These are phyloP conservation scores for Nothomitra cinnamomea DNA, from an alignment of 2,329 filamentous ascomycete species.

Conservation along the genomic window DNA sequence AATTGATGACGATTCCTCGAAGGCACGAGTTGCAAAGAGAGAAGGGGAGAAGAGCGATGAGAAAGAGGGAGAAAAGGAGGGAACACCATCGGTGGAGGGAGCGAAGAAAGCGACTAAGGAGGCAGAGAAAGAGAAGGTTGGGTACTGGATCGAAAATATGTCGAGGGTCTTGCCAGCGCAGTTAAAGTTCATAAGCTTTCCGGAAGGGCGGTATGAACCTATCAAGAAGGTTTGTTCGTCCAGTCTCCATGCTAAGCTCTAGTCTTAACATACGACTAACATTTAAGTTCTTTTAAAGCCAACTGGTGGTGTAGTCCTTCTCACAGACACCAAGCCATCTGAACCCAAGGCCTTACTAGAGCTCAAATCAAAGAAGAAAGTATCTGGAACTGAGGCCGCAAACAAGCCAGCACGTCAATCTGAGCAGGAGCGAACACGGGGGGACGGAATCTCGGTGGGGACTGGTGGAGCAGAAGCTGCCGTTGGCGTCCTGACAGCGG, in stretches of 20 bases:
- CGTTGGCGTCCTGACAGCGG: constrained; percentile 65
- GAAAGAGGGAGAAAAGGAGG: constrained; percentile 44
- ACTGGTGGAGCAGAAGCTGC: constrained; percentile 47
- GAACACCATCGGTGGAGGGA: constrained; percentile 21
- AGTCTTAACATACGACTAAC: neutral
- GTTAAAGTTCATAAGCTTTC: constrained; percentile 90
- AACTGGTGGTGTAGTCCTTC: constrained; percentile 83
- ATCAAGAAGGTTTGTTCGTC: constrained; percentile 59
- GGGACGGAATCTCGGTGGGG: constrained; percentile 18
- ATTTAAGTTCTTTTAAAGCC: constrained; percentile 36
- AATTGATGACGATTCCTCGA: constrained; percentile 20
- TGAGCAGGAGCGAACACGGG: constrained; percentile 16
- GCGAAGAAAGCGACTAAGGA: constrained; percentile 89
- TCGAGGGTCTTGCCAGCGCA: constrained; percentile 81
- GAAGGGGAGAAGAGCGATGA: constrained; percentile 23
- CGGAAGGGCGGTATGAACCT: constrained; percentile 69
- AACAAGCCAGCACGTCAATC: constrained; percentile 23
- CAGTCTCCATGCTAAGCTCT: neutral
- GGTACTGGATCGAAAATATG: constrained; percentile 95
- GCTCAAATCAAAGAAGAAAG: constrained; percentile 71
- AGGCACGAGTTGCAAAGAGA: constrained; percentile 46
- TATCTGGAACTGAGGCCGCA: constrained; percentile 22
- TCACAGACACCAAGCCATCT: constrained; percentile 65
- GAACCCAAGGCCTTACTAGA: constrained; percentile 71
- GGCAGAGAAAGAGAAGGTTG: constrained; percentile 86